Evolutionary conservation across 1,284 basidiomycete genomes (phyloP).

Genomic region (Cutaneotrichosporon mucoides): DNA sequence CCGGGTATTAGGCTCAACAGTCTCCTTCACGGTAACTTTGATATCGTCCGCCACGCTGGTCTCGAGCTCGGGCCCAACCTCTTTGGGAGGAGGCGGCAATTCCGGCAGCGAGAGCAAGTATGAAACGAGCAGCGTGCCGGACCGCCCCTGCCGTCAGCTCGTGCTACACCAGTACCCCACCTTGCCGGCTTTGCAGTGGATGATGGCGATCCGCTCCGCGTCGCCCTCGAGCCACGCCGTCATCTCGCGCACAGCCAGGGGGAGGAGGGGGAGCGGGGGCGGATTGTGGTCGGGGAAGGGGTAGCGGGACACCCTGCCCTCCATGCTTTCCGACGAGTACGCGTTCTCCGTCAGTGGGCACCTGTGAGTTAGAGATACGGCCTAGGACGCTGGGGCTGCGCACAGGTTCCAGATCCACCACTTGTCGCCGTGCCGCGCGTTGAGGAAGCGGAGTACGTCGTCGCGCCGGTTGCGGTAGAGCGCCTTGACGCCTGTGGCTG

Average conservation of each 20-base stretch:
- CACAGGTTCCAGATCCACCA: slow-evolving; percentile 82
- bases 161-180: slow-evolving; percentile 12
- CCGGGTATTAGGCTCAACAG: background rate
- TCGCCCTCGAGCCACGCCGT: slow-evolving; percentile 68
- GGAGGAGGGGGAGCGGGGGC: slow-evolving; percentile 74
- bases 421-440: slow-evolving; percentile 66
- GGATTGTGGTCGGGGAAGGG: slow-evolving; percentile 87
- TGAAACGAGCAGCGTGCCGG: slow-evolving; percentile 73
- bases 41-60: background rate
- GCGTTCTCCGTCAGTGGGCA: slow-evolving; percentile 58
- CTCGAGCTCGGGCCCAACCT: background rate
- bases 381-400: slow-evolving; percentile 2
- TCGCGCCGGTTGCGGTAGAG: slow-evolving; percentile 75
- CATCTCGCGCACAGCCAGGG: slow-evolving; percentile 73
- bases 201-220: slow-evolving; percentile 66
- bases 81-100: slow-evolving; percentile 53
- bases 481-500: slow-evolving; percentile 71
- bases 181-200: slow-evolving; percentile 78
- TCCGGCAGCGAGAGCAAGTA: slow-evolving; percentile 65
- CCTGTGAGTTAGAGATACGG: slow-evolving; percentile 18
- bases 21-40: slow-evolving; percentile 2
- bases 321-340: slow-evolving; percentile 51
- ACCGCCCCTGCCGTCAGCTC: slow-evolving; percentile 60
- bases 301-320: slow-evolving; percentile 66
- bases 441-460: slow-evolving; percentile 72